Evolutionary conservation across 345 rosid genomes (phyloP).

Genomic region (Salix brachista): DNA sequence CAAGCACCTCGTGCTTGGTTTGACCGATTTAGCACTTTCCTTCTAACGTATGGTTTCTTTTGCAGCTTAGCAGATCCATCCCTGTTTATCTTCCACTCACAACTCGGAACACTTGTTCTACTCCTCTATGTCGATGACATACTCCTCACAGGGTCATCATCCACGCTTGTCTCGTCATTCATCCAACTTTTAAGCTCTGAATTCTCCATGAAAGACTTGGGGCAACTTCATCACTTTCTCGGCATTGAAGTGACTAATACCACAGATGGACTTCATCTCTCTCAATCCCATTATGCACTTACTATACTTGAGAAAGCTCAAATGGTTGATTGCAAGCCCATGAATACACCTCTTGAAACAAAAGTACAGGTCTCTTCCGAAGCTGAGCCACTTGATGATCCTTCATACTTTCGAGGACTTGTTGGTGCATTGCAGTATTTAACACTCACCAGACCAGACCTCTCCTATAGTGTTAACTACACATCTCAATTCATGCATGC

Average conservation of each 20-base stretch:
- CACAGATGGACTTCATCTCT: rapidly evolving
- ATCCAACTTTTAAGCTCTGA: too few species aligned
- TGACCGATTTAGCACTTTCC: too few species aligned
- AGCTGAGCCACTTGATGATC: not conserved
- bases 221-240: not conserved
- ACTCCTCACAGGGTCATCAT: too few species aligned
- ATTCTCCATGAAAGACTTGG: not conserved
- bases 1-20: too few species aligned
- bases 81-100: too few species aligned
- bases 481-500: not conserved
- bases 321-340: not conserved
- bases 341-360: not conserved
- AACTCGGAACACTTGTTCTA: too few species aligned
- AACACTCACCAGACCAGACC: not conserved
- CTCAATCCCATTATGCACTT: not conserved
- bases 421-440: not conserved
- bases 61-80: too few species aligned
- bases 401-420: not conserved
- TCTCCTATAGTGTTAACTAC: not conserved
- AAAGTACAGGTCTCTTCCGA: not conserved
- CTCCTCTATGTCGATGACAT: too few species aligned
- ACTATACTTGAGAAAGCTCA: not conserved
- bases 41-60: too few species aligned
- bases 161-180: too few species aligned
- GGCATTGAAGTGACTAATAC: not conserved